phyloP scores from a whole-genome alignment of 2,329 filamentous ascomycete genomes.

The Clarireedia paspali region DNA sequence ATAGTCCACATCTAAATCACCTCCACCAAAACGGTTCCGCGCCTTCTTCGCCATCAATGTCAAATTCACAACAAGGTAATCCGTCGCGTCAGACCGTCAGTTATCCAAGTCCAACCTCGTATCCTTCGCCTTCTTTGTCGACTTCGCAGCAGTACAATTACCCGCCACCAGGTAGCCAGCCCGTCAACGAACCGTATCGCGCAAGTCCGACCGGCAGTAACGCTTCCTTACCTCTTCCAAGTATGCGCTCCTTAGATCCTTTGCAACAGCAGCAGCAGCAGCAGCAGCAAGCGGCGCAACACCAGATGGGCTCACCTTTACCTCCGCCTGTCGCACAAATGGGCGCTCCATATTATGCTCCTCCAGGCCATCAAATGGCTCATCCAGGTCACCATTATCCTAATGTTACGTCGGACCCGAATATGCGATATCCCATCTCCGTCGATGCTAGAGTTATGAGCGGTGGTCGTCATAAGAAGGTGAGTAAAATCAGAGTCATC shows the following conservation, averaged over 20 bases:
- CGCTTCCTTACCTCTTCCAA: constrained; percentile 40
- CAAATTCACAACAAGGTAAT: constrained; percentile 21
- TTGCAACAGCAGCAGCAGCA: constrained; percentile 27
- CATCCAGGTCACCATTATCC: constrained; percentile 40
- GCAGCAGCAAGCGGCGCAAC: constrained; percentile 20
- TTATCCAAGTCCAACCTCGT: constrained; percentile 41
- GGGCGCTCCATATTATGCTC: constrained; percentile 39
- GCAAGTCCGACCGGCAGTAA: constrained; percentile 36
- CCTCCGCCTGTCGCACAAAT: constrained; percentile 45
- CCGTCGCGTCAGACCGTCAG: constrained; percentile 22
- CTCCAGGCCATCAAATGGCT: constrained; percentile 30
- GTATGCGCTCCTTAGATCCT: constrained; percentile 41
- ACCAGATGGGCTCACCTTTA: constrained; percentile 44
- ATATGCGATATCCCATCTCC: constrained; percentile 49
- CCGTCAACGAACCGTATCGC: constrained; percentile 35
- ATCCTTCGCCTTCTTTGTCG: constrained; percentile 38
- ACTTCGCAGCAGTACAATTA: constrained; percentile 41
- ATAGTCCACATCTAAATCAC: constrained; percentile 25
- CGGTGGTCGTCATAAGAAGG: constrained; percentile 52
- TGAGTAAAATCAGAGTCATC: constrained; percentile 9
- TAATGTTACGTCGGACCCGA: constrained; percentile 38
- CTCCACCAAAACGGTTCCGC: constrained; percentile 26
- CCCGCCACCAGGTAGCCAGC: constrained; percentile 31
- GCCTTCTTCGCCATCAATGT: constrained; percentile 29
- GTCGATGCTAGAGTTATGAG: constrained; percentile 48